Base-by-base conservation (phyloP, 768 basidiomycete genomes). In the Neoboletus brunneissimus region DNA sequence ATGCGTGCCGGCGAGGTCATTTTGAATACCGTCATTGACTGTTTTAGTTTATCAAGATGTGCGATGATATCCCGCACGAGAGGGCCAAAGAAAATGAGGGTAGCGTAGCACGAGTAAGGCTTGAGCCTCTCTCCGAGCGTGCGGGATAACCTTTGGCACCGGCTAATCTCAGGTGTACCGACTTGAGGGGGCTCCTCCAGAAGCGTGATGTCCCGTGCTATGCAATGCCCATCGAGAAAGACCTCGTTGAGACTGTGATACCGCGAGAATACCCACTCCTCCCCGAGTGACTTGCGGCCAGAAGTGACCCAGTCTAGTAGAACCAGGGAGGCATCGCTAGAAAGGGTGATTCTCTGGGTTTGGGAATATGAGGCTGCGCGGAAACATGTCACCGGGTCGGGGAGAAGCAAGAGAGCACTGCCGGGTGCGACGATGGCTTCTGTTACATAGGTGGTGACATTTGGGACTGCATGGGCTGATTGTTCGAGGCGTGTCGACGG, bases 351-450 rank as follows among this genome's bases (percentile, higher is more conserved):
- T 41, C 78, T 85, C 76, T 98, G 96, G 3, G 77, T 74, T 68
- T 98, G 95, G 56, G 81, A 80, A 73, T 98, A 98, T 0, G 81
- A 82, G 9, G 96, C 91, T 22, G 79, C 77, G 27, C 83, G 82
- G 75, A 96, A 98, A 72, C 94, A 97, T 22, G 94, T 93, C 47
- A 97, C 91, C 23, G 94, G 92, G 65, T 96, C 90, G 1, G 94
- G 95, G 29, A 98, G 83, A 47, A 97, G 79, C 65, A 94, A 83
- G 48, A 98, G 78, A 2, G 81, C 75, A 38, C 86, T 78, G 1
- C 71, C 65, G 2, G 81, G 64, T 5, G 76, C 73, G 47, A 97
- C 71, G 10, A 65, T 73, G 50, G 86, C 84, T 40, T 80, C 77
- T 66, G 89, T 75, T n/a, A 75, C 75, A 67, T 94, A 91, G 40